Base-by-base conservation (phyloP, 2,329 filamentous ascomycete species). In the Colletotrichum camelliae region DNA sequence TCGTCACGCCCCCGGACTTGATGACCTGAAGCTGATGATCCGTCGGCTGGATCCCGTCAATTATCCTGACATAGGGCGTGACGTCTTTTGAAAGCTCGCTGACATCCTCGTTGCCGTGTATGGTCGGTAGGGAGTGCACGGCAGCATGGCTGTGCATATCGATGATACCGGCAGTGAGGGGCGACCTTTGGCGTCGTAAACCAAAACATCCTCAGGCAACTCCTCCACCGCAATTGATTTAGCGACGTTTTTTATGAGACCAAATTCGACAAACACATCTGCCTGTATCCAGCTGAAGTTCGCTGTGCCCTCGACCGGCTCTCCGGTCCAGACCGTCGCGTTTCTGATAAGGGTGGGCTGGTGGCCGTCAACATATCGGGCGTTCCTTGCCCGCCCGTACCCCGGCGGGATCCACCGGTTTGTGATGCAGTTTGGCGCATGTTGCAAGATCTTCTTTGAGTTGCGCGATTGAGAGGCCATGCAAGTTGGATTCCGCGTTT, bases 111-210 rank as follows among this genome's bases (percentile, higher is more conserved):
- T 87, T 90, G 8, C 90, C 91, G 3, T 79, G 72, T 1, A 93
- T 85, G 2, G 80, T 81, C 0, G 93, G 92, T 9, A 94, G 82
- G 12, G 89, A 87, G 31, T 88, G 86, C 1, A 93, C 89, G 7
- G 92, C 91, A 3, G 91, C 88, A 80, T 94, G 93, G 57, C 89
- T 92, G 82, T 95, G 93, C 91, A 94, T 94, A 79, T 94, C 93
- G 65, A 94, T 91, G 78, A 94, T 92, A 10, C 93, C 93, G 8
- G 88, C 87, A 0, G 93, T 94, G n/a, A 94, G 84, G 70, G 91
- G 3, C 91, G 88, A 1, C 93, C 92, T 21, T 87, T 81, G 4
- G 91, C 92, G 67, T 94, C 86, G 80, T 88, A 93, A 7, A 92
- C 79, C 4, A 89, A 76, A 1, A 86, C 87, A 65, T 90, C 86